These are phyloP conservation scores for Smallanthus sonchifolius DNA, from an alignment of 129 eudicot species.

Conservation along the genomic window DNA sequence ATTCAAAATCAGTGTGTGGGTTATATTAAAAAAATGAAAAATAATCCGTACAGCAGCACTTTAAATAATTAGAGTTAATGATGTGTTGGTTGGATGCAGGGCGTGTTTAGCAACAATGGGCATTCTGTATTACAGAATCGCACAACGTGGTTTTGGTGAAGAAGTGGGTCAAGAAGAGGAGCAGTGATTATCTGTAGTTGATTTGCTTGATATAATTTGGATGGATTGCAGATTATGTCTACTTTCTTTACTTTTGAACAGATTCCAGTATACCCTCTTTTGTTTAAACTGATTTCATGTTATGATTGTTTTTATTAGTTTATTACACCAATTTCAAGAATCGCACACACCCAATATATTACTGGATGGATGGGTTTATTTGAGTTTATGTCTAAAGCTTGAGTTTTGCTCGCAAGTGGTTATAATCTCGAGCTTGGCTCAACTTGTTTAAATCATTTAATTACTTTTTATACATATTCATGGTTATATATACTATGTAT, in stretches of 20 bases:
- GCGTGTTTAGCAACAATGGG: slow-evolving; percentile 99
- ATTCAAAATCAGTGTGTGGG: too few species aligned
- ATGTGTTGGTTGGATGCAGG: slow-evolving; percentile 41
- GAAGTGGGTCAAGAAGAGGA: slow-evolving; percentile 32
- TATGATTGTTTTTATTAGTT: neutral
- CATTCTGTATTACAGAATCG: slow-evolving; percentile 83
- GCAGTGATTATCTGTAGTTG: slow-evolving; percentile 17
- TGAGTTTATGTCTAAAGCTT: neutral
- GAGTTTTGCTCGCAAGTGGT: too few species aligned
- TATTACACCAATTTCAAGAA: neutral
- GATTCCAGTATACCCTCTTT: neutral
- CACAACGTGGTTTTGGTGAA: slow-evolving; percentile 77
- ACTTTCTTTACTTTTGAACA: neutral
- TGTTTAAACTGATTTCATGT: neutral
- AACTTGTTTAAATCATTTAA: too few species aligned
- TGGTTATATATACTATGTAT: too few species aligned
- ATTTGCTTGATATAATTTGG: too few species aligned
- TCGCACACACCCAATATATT: neutral
- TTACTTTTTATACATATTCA: too few species aligned
- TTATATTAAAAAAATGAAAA: too few species aligned
- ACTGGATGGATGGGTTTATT: neutral
- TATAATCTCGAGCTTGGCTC: too few species aligned
- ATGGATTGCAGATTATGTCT: too few species aligned
- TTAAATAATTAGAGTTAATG: too few species aligned
- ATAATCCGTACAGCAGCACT: too few species aligned